phyloP scores from a whole-genome alignment of 352 stramenopile genomes.

The Elongisporangium anandrum region DNA sequence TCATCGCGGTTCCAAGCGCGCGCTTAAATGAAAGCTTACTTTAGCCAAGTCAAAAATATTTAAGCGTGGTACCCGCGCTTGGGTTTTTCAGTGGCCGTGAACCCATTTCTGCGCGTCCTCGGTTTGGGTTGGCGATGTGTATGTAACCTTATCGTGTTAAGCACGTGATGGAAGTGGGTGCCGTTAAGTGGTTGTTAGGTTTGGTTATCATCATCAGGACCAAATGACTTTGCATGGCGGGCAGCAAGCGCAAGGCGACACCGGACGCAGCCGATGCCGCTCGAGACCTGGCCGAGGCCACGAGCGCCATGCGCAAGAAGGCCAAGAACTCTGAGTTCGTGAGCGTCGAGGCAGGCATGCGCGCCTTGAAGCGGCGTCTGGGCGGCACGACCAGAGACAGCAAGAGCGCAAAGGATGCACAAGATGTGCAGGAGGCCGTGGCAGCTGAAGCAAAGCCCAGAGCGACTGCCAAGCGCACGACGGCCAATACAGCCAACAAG shows the following conservation, averaged over 20 bases:
- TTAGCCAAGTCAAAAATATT: not conserved
- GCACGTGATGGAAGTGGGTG: not conserved
- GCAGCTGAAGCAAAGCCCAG: not conserved
- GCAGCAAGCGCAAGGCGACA: slow-evolving; percentile 24
- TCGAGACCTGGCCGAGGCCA: not conserved
- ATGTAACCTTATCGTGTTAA: not conserved
- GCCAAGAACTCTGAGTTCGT: slow-evolving; percentile 63
- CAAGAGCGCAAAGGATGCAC: slow-evolving; percentile 5
- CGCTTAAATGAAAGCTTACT: slow-evolving; percentile 15
- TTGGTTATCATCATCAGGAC: not conserved
- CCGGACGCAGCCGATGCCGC: slow-evolving; percentile 1
- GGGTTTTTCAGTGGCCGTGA: not conserved
- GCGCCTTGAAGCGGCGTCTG: slow-evolving; percentile 60
- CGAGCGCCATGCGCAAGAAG: slow-evolving; percentile 19
- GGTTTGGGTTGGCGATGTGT: not conserved
- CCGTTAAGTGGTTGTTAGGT: not conserved
- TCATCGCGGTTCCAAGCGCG: slow-evolving; percentile 15
- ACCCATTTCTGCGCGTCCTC: not conserved
- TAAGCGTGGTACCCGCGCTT: slow-evolving; percentile 1
- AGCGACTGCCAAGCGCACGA: slow-evolving; percentile 1
- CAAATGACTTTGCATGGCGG: slow-evolving; percentile 2
- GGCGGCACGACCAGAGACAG: slow-evolving; percentile 5
- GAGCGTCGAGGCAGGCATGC: slow-evolving; percentile 66
- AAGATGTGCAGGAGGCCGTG: not conserved
- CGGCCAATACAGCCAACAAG: not conserved